phyloP scores from a whole-genome alignment of 257 asterid genomes.

The Perilla frutescens region DNA sequence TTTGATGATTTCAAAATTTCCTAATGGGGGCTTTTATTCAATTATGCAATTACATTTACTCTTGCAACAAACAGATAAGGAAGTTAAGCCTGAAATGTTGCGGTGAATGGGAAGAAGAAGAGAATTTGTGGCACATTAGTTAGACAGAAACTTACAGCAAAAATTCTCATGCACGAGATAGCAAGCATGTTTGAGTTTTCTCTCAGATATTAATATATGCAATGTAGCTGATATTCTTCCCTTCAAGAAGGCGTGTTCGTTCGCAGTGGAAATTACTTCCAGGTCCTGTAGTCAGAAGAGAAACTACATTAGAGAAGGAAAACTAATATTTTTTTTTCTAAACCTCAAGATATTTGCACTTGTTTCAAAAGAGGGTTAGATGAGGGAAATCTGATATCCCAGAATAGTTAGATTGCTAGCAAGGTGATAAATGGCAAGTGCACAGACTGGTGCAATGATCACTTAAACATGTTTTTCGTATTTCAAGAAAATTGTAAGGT shows the following conservation, averaged over 20 bases:
- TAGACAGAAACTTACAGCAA: constrained; percentile 11
- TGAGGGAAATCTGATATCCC: neutral
- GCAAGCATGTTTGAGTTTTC: constrained; percentile 11
- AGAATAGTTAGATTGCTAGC: neutral
- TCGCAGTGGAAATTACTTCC: constrained; percentile 24
- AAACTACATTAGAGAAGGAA: constrained; percentile 31
- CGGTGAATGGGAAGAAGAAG: neutral
- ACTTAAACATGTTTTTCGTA: neutral
- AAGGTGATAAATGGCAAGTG: neutral
- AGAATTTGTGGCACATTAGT: constrained; percentile 16
- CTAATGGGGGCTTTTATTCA: constrained; percentile 2
- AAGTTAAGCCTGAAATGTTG: constrained; percentile 14
- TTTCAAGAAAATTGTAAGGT: neutral
- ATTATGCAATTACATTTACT: constrained; percentile 23
- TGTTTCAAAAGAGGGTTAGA: neutral
- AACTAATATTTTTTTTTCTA: neutral
- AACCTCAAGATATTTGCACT: constrained; percentile 12
- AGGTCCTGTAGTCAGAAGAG: constrained; percentile 32
- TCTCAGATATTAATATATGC: constrained; percentile 25
- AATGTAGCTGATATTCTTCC: constrained; percentile 20
- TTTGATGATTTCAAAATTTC: constrained; percentile 6
- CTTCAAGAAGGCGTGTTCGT: constrained; percentile 7
- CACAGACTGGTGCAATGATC: constrained; percentile 20
- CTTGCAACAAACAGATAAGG: neutral
- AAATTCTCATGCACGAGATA: constrained; percentile 11